Conservation (phyloP, 2,329 filamentous ascomycete genomes). For the Nakataea oryzae region DNA sequence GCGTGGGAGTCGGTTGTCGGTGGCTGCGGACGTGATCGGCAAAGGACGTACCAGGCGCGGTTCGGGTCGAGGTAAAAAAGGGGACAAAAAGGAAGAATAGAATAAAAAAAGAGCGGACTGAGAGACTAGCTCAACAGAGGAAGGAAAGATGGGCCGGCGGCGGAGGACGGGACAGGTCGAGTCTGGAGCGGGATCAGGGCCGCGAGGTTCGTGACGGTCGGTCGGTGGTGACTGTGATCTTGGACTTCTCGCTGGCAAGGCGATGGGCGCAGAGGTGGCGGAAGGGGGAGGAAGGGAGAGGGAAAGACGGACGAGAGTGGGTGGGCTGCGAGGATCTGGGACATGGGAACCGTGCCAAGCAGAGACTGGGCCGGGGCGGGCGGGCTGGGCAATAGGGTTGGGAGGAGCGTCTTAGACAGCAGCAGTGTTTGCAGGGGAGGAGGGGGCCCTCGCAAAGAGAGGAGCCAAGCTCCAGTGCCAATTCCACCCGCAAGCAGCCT, state of each 20-base stretch:
- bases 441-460: neutral
- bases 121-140: conserved; percentile 1
- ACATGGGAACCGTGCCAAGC: neutral
- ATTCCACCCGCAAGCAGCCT: neutral
- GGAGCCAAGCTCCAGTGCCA: neutral
- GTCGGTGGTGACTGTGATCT: neutral
- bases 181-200: conserved; percentile 1
- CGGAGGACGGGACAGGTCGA: neutral
- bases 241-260: neutral
- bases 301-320: conserved; percentile 8
- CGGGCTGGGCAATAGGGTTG: conserved; percentile 2
- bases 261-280: neutral
- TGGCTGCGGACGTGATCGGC: conserved; percentile 20
- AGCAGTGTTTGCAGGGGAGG: neutral
- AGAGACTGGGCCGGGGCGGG: neutral
- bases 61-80: neutral
- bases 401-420: neutral
- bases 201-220: neutral
- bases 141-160: conserved; percentile 1
- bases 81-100: too few relatives aligned
- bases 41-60: conserved; percentile 7
- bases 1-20: neutral
- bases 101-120: conserved; percentile 1
- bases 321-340: conserved; percentile 1
- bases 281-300: conserved; percentile 10